Percentiles rank a stretch among this genome's conserved stretches.
phyloP scores from a whole-genome alignment of 352 stramenopile genomes.

The Halophytophthora polymorphica region DNA sequence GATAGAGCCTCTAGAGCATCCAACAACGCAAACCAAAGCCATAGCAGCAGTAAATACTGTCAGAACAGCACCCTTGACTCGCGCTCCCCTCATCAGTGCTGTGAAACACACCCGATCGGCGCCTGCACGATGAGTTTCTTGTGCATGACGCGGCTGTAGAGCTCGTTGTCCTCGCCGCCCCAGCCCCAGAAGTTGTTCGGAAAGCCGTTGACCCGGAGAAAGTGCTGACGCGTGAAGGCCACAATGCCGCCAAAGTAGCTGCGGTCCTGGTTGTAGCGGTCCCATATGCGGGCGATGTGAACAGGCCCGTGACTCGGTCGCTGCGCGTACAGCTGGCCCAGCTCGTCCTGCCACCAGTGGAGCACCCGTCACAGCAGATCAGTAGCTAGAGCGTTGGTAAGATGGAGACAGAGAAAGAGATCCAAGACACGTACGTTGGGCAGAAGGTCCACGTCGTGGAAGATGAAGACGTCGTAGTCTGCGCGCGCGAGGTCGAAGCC shows the following conservation, averaged over 20 bases:
- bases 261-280: slow-evolving; percentile 91
- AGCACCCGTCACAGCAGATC: background rate
- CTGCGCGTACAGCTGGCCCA: slow-evolving; percentile 76
- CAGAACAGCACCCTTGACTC: too few species aligned
- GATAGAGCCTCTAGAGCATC: slow-evolving; percentile 36
- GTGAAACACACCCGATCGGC: slow-evolving; percentile 21
- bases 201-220: slow-evolving; percentile 94
- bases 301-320: slow-evolving; percentile 69
- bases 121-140: slow-evolving; percentile 44
- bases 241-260: slow-evolving; percentile 95
- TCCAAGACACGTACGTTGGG: slow-evolving; percentile 37
- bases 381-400: background rate
- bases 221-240: slow-evolving; percentile 85
- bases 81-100: background rate
- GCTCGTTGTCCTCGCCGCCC: slow-evolving; percentile 55
- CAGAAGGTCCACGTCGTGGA: slow-evolving; percentile 96
- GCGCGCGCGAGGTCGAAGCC: slow-evolving; percentile 90
- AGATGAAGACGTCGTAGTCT: slow-evolving; percentile 87
- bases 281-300: slow-evolving; percentile 94
- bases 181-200: slow-evolving; percentile 94
- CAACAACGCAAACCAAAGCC: background rate
- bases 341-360: slow-evolving; percentile 36
- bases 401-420: background rate
- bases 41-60: background rate
- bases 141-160: slow-evolving; percentile 50